Base-by-base conservation (phyloP, 2,329 filamentous ascomycete genomes). In the Clonostachys solani region DNA sequence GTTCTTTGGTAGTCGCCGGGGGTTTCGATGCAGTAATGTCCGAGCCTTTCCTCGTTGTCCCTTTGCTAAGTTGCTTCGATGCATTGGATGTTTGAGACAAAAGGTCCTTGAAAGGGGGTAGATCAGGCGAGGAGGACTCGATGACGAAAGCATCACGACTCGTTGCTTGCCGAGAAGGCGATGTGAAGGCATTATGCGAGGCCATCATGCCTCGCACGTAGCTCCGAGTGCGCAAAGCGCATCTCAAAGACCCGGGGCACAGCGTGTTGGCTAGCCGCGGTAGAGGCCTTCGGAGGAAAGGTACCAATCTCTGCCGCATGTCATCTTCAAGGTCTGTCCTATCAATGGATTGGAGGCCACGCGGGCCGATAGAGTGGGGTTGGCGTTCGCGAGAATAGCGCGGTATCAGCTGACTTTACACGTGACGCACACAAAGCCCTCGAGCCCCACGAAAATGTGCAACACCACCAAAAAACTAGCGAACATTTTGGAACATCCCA, bases 71-170 rank as follows among this genome's bases (percentile, higher is more conserved):
- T 8, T 29, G 23, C 23, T 29, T 29, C 23, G 23, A 29, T 29
- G 23, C 23, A 29, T 29, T 29, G 23, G 23, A 29, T 29, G 8
- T 29, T 40, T 68, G 72, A 4, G 67, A 63, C 2, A 77, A 52
- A 10, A 83, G 58, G 4, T 81, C 71, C 36, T 67, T 66, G 0
- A 82, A 60, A 1, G 78, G 71, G 4, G 80, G 80, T 1, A 83
- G 60, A n/a, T 68, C 69, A n/a, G 78, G 77, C 5, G 78, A 81
- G 1, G 77, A 80, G 0, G 77, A 77, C 9, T 57, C 51, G 33
- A 61, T 48, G 33, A 63, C 54, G 16, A 63, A 54, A 10, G 48
- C 65, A 56, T 47, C 60, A 50, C 47, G 63, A 54, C 52, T 65
- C 59, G 64, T 68, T 67, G 41, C 56, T 44, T 51, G 56, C 49